Percentiles rank a stretch among this genome's conserved stretches.
Evolutionary conservation across 179 eudicot species (phyloP).

Genomic region (Nepenthes alata): DNA sequence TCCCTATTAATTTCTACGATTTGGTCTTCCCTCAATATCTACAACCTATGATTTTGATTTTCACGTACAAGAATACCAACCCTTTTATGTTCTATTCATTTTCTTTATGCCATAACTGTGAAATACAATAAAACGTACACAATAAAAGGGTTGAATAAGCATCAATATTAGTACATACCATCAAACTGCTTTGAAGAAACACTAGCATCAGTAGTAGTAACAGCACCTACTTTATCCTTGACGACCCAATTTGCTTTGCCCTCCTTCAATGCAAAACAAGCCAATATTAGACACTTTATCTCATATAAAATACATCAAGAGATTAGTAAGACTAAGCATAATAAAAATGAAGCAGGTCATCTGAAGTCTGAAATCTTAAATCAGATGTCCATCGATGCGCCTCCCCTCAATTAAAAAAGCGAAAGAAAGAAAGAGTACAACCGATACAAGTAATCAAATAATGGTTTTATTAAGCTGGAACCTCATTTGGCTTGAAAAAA

Average conservation of each 20-base stretch:
- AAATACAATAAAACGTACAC: no score
- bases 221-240: constrained; percentile 27
- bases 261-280: constrained; percentile 19
- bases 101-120: no score
- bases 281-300: constrained; percentile 1
- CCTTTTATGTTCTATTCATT: no score
- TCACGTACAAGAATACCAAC: no score
- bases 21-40: no score
- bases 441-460: constrained; percentile 3
- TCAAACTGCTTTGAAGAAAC: constrained; percentile 9
- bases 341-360: no score
- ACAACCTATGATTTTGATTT: no score
- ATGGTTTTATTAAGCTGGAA: constrained; percentile 11
- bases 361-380: no score
- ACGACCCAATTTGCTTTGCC: constrained; percentile 21
- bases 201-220: constrained; percentile 14
- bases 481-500: constrained; percentile 32
- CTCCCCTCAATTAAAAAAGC: no score
- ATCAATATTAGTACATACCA: constrained; percentile 15
- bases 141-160: no score
- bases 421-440: neutral
- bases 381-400: no score
- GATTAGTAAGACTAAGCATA: neutral
- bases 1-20: no score
- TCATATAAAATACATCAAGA: neutral